A percentile compares a stretch with the other conserved stretches of the same genome.
These are phyloP conservation scores for Solanum piurae DNA, from an alignment of 257 asterid species.

Conservation along the genomic window DNA sequence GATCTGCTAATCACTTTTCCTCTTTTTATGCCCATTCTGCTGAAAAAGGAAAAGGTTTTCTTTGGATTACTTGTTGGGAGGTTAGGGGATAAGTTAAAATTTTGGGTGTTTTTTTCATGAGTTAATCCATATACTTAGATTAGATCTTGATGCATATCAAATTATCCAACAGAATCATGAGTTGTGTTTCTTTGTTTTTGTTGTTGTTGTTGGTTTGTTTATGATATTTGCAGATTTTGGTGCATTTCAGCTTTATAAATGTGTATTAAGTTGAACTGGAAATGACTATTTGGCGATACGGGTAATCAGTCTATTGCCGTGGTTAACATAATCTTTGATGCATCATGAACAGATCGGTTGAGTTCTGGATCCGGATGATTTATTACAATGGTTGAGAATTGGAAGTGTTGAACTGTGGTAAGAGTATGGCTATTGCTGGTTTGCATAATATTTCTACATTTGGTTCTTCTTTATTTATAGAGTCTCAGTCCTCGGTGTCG, in stretches of 20 bases:
- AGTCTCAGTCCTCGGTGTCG: conserved; percentile 31
- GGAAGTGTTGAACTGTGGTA: background rate
- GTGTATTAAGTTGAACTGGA: background rate
- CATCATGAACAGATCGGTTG: conserved; percentile 3
- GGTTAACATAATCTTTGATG: conserved; percentile 4
- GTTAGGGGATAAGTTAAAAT: background rate
- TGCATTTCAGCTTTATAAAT: conserved; percentile 5
- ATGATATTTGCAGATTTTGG: conserved; percentile 6
- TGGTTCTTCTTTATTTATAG: conserved; percentile 39
- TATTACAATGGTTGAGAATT: conserved; percentile 2
- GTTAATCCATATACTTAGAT: background rate
- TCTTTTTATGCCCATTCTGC: conserved; percentile 3
- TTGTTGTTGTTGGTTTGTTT: background rate
- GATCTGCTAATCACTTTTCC: conserved; percentile 33
- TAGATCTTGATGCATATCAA: conserved; percentile 2
- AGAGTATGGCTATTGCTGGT: conserved; percentile 68
- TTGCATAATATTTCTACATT: conserved; percentile 45
- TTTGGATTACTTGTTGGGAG: conserved; percentile 17
- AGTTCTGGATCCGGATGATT: conserved; percentile 10
- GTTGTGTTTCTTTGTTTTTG: background rate
- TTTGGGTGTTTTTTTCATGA: background rate
- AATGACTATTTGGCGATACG: conserved; percentile 2
- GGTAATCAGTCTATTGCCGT: background rate
- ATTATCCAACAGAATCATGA: background rate
- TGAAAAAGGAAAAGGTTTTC: background rate